Evolutionary conservation across 1,284 basidiomycete genomes (phyloP), one percentile per base, ranked within the genome.

Genomic region (Irpex sp.): DNA sequence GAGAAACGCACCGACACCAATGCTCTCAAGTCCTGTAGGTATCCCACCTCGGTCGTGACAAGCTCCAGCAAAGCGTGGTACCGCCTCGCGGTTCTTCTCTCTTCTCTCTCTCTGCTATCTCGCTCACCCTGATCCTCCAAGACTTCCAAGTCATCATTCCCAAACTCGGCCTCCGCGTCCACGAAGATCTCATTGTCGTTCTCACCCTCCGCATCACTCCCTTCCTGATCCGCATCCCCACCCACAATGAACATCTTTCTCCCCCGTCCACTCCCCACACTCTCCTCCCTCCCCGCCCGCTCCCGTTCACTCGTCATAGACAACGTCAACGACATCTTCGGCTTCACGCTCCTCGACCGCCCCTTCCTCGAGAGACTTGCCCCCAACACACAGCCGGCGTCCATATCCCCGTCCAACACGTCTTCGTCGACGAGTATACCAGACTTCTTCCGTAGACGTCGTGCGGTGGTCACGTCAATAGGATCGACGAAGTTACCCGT

Each of bases 41-140:
- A 97, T 5, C 85, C 84, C 18, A 86, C 78, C 75, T 97, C 94
- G 0, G 93, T 95, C 63, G 85, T 81, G 37, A 96, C 80, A 37
- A 97, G 78, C 74, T 97, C 94, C 67, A 83, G 78, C 61, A 94
- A 78, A 2, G 88, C 88, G 66, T 93, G 85, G 64, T 82, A 86
- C 60, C 80, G 80, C 61, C 84, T 77, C 68, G 61, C 35, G 6
- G 52, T 36, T 14, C 33, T 54, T 28, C 14, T 28, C 28, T 21
- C 28, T n/a, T 28, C 52, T 18, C 52, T 33, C 52, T 36, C 23
- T 35, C 49, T 19, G 19, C 49, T 51, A 19, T 36, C 47, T 55
- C 59, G 42, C 55, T 58, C 58, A 51, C 21, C 35, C 58, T 35
- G 28, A 35, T 54, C 33, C 52, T 23, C 52, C 52, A 28, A 12